Percentiles rank a stretch among this genome's conserved stretches.
phyloP scores from a whole-genome alignment of 306 rosid species.

The Cucurbita maxima region DNA sequence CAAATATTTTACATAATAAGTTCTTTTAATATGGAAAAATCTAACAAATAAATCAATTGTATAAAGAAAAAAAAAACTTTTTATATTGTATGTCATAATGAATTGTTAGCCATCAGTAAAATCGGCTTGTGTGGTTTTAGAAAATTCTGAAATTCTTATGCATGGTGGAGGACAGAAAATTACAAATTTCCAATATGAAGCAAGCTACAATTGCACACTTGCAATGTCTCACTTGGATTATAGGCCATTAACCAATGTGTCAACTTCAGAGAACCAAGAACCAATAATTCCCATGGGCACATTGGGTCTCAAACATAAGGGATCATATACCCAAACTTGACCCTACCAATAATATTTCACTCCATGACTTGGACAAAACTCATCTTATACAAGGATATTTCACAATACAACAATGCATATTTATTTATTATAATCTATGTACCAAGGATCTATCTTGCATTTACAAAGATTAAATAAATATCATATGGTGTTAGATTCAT shows the following conservation, averaged over 20 bases:
- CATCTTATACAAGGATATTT: background rate
- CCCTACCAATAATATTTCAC: background rate
- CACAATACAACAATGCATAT: background rate
- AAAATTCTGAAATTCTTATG: background rate
- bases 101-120: background rate
- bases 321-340: background rate
- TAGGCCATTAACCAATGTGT: background rate
- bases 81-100: background rate
- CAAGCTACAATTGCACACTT: background rate
- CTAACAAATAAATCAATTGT: background rate
- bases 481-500: background rate
- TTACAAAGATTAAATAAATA: background rate
- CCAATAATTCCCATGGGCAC: background rate
- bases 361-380: background rate
- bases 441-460: too few species aligned
- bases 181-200: background rate
- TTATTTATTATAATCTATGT: background rate
- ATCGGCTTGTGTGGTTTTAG: background rate
- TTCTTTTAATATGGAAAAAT: background rate
- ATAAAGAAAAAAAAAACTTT: too few species aligned
- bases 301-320: background rate
- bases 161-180: background rate
- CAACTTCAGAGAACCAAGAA: background rate
- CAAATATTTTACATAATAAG: background rate
- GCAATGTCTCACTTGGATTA: background rate